Conservation (phyloP, 495 filamentous ascomycete genomes). For the Penicillium nucicola region DNA sequence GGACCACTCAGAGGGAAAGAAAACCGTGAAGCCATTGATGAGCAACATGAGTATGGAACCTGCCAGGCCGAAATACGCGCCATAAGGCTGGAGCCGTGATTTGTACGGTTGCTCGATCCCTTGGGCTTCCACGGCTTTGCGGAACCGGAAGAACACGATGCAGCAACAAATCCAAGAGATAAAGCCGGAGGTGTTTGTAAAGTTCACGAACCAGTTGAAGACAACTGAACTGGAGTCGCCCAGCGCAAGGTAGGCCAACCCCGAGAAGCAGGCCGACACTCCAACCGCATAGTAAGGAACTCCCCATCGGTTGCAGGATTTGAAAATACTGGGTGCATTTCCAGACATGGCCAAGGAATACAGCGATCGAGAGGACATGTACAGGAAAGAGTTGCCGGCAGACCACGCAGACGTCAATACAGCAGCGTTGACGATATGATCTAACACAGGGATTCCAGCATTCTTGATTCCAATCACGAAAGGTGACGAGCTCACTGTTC, state of each 20-base stretch:
- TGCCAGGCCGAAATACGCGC: conserved; percentile 45
- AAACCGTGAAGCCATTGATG: conserved; percentile 63
- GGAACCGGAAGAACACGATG: conserved; percentile 60
- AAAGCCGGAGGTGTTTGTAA: conserved; percentile 58
- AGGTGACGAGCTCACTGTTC: conserved; percentile 50
- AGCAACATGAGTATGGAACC: conserved; percentile 50
- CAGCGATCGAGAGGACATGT: conserved; percentile 70
- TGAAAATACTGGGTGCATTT: conserved; percentile 47
- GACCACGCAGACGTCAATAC: conserved; percentile 69
- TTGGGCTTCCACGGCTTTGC: conserved; percentile 49
- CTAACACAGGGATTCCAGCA: conserved; percentile 63
- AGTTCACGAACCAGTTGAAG: conserved; percentile 57
- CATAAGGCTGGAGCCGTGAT: conserved; percentile 51
- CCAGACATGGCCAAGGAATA: conserved; percentile 54
- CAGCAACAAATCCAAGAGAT: conserved; percentile 61
- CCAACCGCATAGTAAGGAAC: conserved; percentile 47
- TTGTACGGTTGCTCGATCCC: conserved; percentile 53
- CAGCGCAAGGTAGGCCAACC: conserved; percentile 36
- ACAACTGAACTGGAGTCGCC: conserved; percentile 32
- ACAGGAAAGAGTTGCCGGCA: conserved; percentile 75
- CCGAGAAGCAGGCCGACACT: conserved; percentile 31
- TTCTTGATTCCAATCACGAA: conserved; percentile 59
- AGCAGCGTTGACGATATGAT: conserved; percentile 74
- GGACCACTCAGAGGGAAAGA: conserved; percentile 55
- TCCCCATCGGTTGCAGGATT: conserved; percentile 45